phyloP scores from a whole-genome alignment of 1,284 basidiomycete genomes.

The Microbotryomycetes sp. region DNA sequence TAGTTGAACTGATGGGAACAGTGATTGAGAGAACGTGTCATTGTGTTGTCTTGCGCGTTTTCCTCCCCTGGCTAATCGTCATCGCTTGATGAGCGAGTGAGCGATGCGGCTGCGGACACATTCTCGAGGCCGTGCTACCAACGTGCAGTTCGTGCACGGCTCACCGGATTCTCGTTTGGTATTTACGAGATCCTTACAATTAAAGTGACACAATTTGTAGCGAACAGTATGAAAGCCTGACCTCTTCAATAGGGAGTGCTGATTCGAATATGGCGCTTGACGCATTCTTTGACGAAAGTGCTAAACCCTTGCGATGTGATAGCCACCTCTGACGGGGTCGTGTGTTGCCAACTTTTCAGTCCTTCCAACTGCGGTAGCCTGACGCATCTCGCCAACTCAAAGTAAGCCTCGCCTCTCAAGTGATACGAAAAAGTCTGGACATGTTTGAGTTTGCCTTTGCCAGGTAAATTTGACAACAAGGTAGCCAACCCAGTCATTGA shows the following conservation, averaged over 20 bases:
- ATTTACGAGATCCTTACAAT: not conserved
- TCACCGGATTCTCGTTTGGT: not conserved
- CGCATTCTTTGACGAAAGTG: not conserved
- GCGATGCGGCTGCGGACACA: not conserved
- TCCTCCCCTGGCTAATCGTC: no score
- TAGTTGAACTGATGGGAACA: no score
- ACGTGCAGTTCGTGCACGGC: not conserved
- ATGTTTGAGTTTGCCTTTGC: not conserved
- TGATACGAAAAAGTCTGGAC: not conserved
- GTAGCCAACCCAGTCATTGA: not conserved
- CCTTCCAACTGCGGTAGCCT: not conserved
- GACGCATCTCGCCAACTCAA: not conserved
- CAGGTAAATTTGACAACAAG: not conserved
- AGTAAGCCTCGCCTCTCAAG: not conserved
- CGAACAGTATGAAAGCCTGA: no score
- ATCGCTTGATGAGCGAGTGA: not conserved
- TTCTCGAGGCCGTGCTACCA: not conserved
- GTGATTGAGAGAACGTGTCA: no score
- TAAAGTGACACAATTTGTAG: no score
- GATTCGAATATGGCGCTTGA: not conserved
- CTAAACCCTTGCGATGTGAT: not conserved
- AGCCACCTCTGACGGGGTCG: not conserved
- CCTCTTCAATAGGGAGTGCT: not conserved
- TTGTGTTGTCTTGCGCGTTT: no score
- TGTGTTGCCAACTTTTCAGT: not conserved